phyloP scores from a whole-genome alignment of 306 rosid species.

The Lathyrus tuberosus region DNA sequence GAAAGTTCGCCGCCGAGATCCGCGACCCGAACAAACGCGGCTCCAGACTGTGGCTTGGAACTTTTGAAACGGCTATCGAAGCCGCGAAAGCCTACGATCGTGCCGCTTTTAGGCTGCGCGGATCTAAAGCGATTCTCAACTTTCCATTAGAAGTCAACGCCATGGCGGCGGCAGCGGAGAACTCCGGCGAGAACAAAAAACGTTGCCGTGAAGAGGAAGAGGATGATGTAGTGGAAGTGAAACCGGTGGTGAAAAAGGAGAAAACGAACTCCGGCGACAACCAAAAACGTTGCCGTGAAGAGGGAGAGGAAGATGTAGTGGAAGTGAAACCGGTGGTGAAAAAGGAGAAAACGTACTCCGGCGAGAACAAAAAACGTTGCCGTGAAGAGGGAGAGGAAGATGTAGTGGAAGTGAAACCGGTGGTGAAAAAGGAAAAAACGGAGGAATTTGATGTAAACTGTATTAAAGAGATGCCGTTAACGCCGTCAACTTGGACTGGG shows the following conservation, averaged over 20 bases:
- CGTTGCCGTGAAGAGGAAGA: conserved; percentile 53
- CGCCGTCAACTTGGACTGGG: conserved; percentile 81
- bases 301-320: conserved; percentile 33
- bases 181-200: conserved; percentile 40
- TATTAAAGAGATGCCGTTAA: conserved; percentile 60
- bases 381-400: conserved; percentile 49
- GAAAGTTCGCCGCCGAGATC: conserved; percentile 87
- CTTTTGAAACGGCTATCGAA: conserved; percentile 75
- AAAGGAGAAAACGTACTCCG: conserved; percentile 54
- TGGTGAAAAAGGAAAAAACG: conserved; percentile 58
- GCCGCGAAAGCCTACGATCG: conserved; percentile 87
- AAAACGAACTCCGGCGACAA: conserved; percentile 33
- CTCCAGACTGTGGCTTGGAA: conserved; percentile 83
- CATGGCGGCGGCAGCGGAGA: neutral
- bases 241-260: conserved; percentile 55
- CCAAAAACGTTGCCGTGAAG: conserved; percentile 58
- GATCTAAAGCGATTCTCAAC: conserved; percentile 81
- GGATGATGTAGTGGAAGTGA: conserved; percentile 33
- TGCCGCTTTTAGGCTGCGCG: conserved; percentile 82
- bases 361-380: conserved; percentile 49
- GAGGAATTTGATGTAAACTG: conserved; percentile 32
- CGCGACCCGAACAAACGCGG: conserved; percentile 82
- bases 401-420: conserved; percentile 26
- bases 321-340: conserved; percentile 47
- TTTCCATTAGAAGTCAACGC: conserved; percentile 61